Evolutionary conservation across 2,329 filamentous ascomycete genomes (phyloP), one percentile per base, ranked within the genome.

Genomic region (Taxawa tesnikishii): DNA sequence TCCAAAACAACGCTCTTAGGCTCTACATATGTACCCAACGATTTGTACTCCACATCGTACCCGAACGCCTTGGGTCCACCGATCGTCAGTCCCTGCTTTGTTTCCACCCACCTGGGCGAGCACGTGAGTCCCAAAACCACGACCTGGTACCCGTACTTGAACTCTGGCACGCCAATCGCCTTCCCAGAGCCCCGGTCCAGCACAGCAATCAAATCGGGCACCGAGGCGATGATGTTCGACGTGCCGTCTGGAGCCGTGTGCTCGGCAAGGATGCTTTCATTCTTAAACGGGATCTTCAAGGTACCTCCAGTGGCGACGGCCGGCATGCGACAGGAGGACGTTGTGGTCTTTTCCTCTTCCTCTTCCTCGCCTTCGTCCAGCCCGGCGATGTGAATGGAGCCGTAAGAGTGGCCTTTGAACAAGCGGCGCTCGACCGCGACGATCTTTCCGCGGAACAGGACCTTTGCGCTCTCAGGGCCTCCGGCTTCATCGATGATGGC

Each of bases 241-340:
- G 51, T 54, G 25, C 55, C 45, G 42, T 44, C 32, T 34, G 53
- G 37, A 43, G 52, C 37, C 5, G 45, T 47, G 25, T 58, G 53
- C 35, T 56, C 50, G 0, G 70, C 75, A n/a, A 68, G 69, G 27
- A 82, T 76, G 44, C 81, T 82, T 47, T 83, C 76, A 50, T 82
- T 82, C 55, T 80, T 80, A 59, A 81, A 81, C 0, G 76, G 75
- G 29, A 82, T 75, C 46, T 70, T 75, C 47, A 79, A 54, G 17
- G 49, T 55, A 0, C 72, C 72, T 5, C 45, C 51, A 15, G 26
- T 46, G 37, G 48, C 66, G 56, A 53, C 41, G 6, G 53, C 43
- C 3, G 44, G 31, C 26, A 48, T 38, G 5, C 42, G 42, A 8
- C 43, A 40, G 16, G 39, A 33, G 7, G 32, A 26, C 8, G 33